Evolutionary conservation across 1,284 basidiomycete genomes (phyloP).

Genomic region (Trichosporon faecale): DNA sequence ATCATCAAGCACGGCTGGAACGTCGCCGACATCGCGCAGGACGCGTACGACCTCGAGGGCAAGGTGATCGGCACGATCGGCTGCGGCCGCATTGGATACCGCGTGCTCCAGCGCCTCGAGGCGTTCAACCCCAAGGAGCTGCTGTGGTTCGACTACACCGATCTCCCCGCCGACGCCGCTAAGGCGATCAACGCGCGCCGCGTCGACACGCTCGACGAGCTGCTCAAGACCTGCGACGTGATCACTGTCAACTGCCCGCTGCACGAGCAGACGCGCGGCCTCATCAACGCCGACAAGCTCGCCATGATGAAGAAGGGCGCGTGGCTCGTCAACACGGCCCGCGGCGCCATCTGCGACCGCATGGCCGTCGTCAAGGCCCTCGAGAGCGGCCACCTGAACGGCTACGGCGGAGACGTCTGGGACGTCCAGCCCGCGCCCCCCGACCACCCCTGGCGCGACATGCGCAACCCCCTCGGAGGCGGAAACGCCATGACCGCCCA

Average conservation of each 20-base stretch:
- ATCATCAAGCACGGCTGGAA: conserved; percentile 80
- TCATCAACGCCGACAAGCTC: conserved; percentile 78
- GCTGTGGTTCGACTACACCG: conserved; percentile 86
- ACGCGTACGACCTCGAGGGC: conserved; percentile 82
- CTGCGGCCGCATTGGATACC: conserved; percentile 80
- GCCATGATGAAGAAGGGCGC: conserved; percentile 83
- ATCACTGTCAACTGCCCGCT: conserved; percentile 72
- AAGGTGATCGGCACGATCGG: conserved; percentile 89
- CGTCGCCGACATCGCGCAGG: conserved; percentile 74
- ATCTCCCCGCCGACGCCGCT: conserved; percentile 71
- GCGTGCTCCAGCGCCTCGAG: conserved; percentile 79
- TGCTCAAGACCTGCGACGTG: conserved; percentile 62
- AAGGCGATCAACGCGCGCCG: conserved; percentile 70
- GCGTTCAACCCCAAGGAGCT: conserved; percentile 90
- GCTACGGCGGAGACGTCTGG: conserved; percentile 69
- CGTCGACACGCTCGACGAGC: conserved; percentile 78
- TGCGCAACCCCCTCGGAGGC: conserved; percentile 73
- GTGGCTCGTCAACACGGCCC: conserved; percentile 92
- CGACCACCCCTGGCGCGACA: conserved; percentile 81
- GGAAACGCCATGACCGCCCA: conserved; percentile 70
- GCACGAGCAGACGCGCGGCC: conserved; percentile 78
- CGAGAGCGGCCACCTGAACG: conserved; percentile 70
- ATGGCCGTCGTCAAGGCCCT: conserved; percentile 75
- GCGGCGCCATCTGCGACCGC: conserved; percentile 86
- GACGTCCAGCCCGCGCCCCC: conserved; percentile 78